These are phyloP conservation scores for Umbelopsis isabellina DNA, from an alignment of 192 early-diverging fungal genomes.

Conservation along the genomic window DNA sequence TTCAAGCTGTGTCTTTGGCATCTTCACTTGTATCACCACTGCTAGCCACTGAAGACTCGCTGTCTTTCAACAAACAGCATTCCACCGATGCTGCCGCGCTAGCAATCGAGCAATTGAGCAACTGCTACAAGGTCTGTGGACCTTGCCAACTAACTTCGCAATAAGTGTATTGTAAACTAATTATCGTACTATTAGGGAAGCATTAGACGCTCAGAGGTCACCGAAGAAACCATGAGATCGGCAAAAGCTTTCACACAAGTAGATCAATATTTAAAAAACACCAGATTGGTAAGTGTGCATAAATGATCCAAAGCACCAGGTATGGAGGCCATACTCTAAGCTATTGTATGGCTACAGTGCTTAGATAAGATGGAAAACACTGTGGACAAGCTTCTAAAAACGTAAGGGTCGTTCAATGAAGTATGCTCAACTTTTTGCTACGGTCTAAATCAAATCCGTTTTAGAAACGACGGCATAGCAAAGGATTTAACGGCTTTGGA, in stretches of 20 bases:
- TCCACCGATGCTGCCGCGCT: background rate
- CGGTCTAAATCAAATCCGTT: background rate
- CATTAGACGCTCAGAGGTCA: background rate
- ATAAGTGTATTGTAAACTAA: background rate
- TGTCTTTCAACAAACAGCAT: background rate
- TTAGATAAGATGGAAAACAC: constrained; percentile 4
- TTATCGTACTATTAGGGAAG: background rate
- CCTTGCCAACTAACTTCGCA: background rate
- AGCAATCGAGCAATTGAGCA: background rate
- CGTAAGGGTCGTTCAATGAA: background rate
- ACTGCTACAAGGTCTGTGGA: background rate
- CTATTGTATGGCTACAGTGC: background rate
- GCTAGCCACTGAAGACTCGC: background rate
- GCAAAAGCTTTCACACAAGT: constrained; percentile 13
- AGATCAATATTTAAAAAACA: constrained; percentile 15
- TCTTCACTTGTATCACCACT: background rate
- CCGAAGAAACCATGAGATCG: background rate
- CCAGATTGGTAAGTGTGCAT: background rate
- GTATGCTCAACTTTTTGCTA: background rate
- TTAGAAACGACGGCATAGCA: constrained; percentile 4
- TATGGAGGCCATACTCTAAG: background rate
- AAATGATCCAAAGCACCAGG: background rate
- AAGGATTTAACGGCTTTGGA: background rate
- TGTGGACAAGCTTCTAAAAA: background rate
- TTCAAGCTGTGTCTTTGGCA: background rate